A percentile compares a stretch with the other conserved stretches of the same genome.
These are phyloP conservation scores for Phlebopus sp. DNA, from an alignment of 1,284 basidiomycete genomes.

Conservation along the genomic window DNA sequence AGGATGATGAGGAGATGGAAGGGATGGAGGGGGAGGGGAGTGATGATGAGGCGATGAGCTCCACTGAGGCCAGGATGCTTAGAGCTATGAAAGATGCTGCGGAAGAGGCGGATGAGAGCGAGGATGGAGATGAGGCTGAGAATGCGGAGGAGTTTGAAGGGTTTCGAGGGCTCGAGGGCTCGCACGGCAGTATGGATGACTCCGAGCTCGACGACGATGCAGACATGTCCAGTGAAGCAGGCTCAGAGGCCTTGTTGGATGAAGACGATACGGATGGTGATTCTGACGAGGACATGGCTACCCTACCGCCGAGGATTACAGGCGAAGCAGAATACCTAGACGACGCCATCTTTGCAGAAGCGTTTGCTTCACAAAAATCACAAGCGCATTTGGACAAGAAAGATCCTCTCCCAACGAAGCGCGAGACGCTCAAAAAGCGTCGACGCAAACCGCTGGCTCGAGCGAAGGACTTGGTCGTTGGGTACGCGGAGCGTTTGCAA, in stretches of 20 bases:
- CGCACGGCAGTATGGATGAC: slow-evolving; percentile 12
- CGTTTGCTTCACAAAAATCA: slow-evolving; percentile 37
- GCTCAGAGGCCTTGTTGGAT: slow-evolving; percentile 11
- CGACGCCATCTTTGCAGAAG: slow-evolving; percentile 47
- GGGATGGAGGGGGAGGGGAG: too few relatives aligned
- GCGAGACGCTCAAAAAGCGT: slow-evolving; percentile 22
- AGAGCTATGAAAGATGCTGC: slow-evolving; percentile 6
- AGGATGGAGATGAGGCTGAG: slow-evolving; percentile 26
- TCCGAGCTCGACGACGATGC: slow-evolving; percentile 12
- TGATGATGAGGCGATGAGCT: slow-evolving; percentile 19
- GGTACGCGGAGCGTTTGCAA: slow-evolving; percentile 14
- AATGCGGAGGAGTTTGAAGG: slow-evolving; percentile 41
- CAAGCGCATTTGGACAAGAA: slow-evolving; percentile 8
- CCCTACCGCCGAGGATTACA: slow-evolving; percentile 1
- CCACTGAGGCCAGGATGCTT: slow-evolving; percentile 18
- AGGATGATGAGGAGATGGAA: slow-evolving; percentile 6
- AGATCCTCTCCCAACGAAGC: slow-evolving; percentile 8
- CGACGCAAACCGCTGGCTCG: slow-evolving; percentile 14
- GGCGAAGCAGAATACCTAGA: slow-evolving; percentile 41
- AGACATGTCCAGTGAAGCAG: slow-evolving; percentile 11
- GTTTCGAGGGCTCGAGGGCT: slow-evolving; percentile 12
- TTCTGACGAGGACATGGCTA: slow-evolving; percentile 2
- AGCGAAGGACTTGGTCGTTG: slow-evolving; percentile 29
- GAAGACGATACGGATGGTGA: slow-evolving; percentile 20
- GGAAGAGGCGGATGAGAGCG: slow-evolving; percentile 13